Base-by-base conservation (phyloP, 352 stramenopile species). In the Globisporangium perplexum region DNA sequence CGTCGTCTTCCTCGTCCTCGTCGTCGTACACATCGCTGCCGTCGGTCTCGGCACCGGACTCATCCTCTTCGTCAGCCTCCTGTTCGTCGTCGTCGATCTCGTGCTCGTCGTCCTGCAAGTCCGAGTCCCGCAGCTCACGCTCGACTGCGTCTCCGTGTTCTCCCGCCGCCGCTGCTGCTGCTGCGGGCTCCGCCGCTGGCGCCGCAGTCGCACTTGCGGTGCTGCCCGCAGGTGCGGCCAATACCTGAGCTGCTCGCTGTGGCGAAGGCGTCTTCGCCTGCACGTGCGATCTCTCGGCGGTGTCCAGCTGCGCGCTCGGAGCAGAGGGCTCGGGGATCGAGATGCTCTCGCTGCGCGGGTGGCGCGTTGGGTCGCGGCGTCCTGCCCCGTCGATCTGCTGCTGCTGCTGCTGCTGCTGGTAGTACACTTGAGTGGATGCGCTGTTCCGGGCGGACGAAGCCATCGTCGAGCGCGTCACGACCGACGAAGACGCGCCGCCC, bases 311-410 rank as follows among this genome's bases (percentile, higher is more conserved):
- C 26, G 49, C 62, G 17, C 57, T 60, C n/a, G 60, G 59, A 17
- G 61, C 66, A 4, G 66, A 61, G 38, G 67, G 48, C 26, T 78
- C 69, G 17, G 72, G 74, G 24, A 83, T 83, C 11, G 72, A 81
- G 43, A 85, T 85, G 49, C 74, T 85, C 39, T 83, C 72, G 26
- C 74, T 85, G 11, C 72, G 74, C 12, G 53, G 57, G 31, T 71
- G 60, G 12, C 50, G 44, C 7, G 31, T 11, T 12, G 10, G 10
- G 14, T 38, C 28, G 28, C 28, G 28, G 28, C 33, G 43, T 23
- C n/a, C n/a, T 7, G 18, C 22, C 2, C 26, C 28, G 5, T 50
- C 18, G 10, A 38, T 15, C 17, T 46, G 44, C 22, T 58, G 47
- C 23, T 60, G 70, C 41, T 22, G 45, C 17, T 46, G 44, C 22